A percentile compares a stretch with the other conserved stretches of the same genome.
These are phyloP conservation scores for Trichoderma atroviride DNA, from an alignment of 2,329 filamentous ascomycete species.

Conservation along the genomic window DNA sequence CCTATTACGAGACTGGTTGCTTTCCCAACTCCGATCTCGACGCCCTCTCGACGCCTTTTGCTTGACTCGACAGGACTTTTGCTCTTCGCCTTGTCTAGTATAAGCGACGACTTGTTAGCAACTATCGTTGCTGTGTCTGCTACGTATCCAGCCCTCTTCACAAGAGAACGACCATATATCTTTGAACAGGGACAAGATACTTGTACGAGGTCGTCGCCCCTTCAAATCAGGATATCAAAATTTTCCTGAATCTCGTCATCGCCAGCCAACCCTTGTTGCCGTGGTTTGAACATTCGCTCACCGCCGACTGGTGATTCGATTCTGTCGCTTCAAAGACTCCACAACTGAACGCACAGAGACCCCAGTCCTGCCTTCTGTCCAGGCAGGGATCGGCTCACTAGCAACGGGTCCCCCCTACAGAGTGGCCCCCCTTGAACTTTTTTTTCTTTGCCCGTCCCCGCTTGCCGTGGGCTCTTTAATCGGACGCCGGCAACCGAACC, in stretches of 20 bases:
- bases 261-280: constrained; percentile 11
- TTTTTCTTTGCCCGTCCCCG: constrained; percentile 21
- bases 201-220: not conserved
- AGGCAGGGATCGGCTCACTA: constrained; percentile 21
- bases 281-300: constrained; percentile 12
- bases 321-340: constrained; percentile 1
- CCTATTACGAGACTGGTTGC: constrained; percentile 22
- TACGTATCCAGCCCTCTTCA: not conserved
- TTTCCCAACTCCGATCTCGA: constrained; percentile 6
- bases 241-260: constrained; percentile 22
- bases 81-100: not conserved
- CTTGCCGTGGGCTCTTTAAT: constrained; percentile 23
- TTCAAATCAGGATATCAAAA: constrained; percentile 14
- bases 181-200: not conserved
- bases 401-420: constrained; percentile 14
- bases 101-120: constrained; percentile 4
- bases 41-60: constrained; percentile 18
- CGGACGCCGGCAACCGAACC: constrained; percentile 19
- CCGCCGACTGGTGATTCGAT: constrained; percentile 25
- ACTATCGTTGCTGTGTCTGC: not conserved
- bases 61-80: constrained; percentile 16
- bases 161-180: not conserved
- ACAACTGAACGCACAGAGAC: constrained; percentile 9
- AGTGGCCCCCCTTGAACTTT: constrained; percentile 7
- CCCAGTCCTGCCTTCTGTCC: constrained; percentile 5